Conservation (phyloP, 768 basidiomycete genomes). For the Astraeus odoratus region DNA sequence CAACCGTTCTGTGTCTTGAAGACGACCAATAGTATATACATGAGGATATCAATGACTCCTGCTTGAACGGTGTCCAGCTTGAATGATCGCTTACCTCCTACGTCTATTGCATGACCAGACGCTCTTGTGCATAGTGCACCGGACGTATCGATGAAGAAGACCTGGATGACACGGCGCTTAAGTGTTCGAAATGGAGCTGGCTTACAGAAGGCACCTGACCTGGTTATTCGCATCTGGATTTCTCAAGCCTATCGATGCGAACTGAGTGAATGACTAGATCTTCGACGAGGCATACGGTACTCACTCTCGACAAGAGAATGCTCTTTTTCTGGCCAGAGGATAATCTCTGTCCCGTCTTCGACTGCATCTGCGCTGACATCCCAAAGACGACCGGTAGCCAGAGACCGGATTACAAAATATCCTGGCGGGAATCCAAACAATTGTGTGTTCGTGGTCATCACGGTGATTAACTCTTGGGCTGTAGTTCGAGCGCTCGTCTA, state of each 20-base stretch:
- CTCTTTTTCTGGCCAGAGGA: constrained; percentile 70
- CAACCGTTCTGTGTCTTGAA: constrained; percentile 46
- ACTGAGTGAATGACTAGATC: not conserved
- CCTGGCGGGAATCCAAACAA: constrained; percentile 31
- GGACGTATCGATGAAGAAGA: constrained; percentile 76
- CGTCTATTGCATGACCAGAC: constrained; percentile 76
- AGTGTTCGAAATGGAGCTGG: not conserved
- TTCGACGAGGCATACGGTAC: constrained; percentile 13
- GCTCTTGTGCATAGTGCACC: constrained; percentile 73
- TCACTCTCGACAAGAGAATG: constrained; percentile 72
- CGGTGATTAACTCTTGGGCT: not conserved
- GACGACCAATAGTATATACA: constrained; percentile 6
- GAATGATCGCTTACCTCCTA: constrained; percentile 47
- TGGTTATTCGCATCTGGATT: constrained; percentile 69
- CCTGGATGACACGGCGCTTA: constrained; percentile 33
- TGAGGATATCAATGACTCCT: too few species aligned
- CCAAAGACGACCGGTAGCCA: constrained; percentile 29
- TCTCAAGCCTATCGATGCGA: constrained; percentile 48
- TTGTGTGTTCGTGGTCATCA: constrained; percentile 16
- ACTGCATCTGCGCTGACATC: constrained; percentile 28
- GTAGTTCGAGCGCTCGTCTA: not conserved
- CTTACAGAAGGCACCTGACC: constrained; percentile 28
- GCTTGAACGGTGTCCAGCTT: not conserved
- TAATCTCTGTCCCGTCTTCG: constrained; percentile 38
- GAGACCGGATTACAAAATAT: constrained; percentile 34